These are phyloP conservation scores for Penicillium sp. DNA, from an alignment of 2,329 filamentous ascomycete genomes.

Conservation along the genomic window DNA sequence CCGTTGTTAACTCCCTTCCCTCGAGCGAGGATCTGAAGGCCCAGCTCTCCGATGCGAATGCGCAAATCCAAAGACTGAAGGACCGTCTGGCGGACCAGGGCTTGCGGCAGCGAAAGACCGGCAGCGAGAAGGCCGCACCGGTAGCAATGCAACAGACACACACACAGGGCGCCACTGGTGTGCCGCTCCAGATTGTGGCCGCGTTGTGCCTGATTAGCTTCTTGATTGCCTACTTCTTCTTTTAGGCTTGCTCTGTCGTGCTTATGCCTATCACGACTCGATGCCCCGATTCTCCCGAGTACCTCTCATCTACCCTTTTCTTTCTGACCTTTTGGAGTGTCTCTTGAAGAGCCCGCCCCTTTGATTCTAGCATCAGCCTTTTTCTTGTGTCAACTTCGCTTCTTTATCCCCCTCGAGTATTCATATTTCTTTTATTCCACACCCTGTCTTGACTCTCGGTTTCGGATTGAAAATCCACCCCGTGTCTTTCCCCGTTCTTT, in stretches of 20 bases:
- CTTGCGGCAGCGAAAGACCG: slow-evolving; percentile 75
- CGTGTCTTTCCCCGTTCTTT: slow-evolving; percentile 9
- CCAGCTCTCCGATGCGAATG: slow-evolving; percentile 73
- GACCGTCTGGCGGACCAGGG: slow-evolving; percentile 65
- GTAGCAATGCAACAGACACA: slow-evolving; percentile 56
- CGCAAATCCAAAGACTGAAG: slow-evolving; percentile 67
- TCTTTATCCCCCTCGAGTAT: slow-evolving; percentile 15
- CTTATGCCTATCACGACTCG: slow-evolving; percentile 25
- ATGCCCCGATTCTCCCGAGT: slow-evolving; percentile 19
- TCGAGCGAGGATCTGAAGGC: slow-evolving; percentile 64
- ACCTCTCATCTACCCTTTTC: slow-evolving; percentile 17
- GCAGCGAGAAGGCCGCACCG: slow-evolving; percentile 51
- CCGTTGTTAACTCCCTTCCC: slow-evolving; percentile 51
- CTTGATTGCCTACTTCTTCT: slow-evolving; percentile 92
- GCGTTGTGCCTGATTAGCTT: slow-evolving; percentile 85
- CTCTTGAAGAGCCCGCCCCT: slow-evolving; percentile 27
- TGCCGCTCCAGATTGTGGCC: slow-evolving; percentile 82
- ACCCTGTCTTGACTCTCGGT: not conserved
- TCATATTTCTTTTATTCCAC: slow-evolving; percentile 17
- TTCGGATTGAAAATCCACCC: not conserved
- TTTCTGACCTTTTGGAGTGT: slow-evolving; percentile 13
- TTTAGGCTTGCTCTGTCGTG: slow-evolving; percentile 57
- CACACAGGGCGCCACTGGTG: slow-evolving; percentile 64
- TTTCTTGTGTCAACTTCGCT: slow-evolving; percentile 18
- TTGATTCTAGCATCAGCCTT: slow-evolving; percentile 30